These are phyloP conservation scores for Didymosphaeria variabile DNA, from an alignment of 2,329 filamentous ascomycete genomes.

Conservation along the genomic window DNA sequence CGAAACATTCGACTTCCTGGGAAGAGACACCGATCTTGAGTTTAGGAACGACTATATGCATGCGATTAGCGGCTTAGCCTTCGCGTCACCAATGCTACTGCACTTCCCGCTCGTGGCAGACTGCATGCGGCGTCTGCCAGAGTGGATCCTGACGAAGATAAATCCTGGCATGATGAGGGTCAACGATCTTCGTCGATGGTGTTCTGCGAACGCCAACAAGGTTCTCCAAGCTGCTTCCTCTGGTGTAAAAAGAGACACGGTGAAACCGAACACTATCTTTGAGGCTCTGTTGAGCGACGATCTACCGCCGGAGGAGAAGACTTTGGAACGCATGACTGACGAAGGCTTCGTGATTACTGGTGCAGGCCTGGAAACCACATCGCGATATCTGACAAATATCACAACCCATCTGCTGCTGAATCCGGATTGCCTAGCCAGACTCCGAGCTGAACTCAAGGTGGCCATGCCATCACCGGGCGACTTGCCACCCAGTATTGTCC, in stretches of 20 bases:
- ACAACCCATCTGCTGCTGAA: slow-evolving; percentile 19
- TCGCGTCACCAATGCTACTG: neutral
- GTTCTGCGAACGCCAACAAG: neutral
- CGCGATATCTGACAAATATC: slow-evolving; percentile 25
- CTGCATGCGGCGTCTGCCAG: slow-evolving; percentile 7
- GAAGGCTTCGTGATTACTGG: slow-evolving; percentile 42
- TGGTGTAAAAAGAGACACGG: neutral
- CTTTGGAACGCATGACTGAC: slow-evolving; percentile 37
- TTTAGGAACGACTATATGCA: slow-evolving; percentile 13
- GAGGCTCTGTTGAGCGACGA: slow-evolving; percentile 17
- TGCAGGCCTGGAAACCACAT: slow-evolving; percentile 47
- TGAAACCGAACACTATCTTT: slow-evolving; percentile 16
- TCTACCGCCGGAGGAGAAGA: slow-evolving; percentile 34
- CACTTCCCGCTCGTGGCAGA: slow-evolving; percentile 13
- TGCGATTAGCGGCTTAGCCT: slow-evolving; percentile 2
- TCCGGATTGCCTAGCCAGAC: slow-evolving; percentile 15
- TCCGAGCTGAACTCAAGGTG: slow-evolving; percentile 14
- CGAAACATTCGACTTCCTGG: slow-evolving; percentile 15
- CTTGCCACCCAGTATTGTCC: slow-evolving; percentile 11
- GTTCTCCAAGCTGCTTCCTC: neutral
- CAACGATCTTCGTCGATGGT: slow-evolving; percentile 9
- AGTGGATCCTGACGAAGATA: neutral
- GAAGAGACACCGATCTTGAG: neutral
- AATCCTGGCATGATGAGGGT: neutral
- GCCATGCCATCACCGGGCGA: slow-evolving; percentile 17